phyloP scores from a whole-genome alignment of 2,329 filamentous ascomycete species.

The Fusarium ambrosium region DNA sequence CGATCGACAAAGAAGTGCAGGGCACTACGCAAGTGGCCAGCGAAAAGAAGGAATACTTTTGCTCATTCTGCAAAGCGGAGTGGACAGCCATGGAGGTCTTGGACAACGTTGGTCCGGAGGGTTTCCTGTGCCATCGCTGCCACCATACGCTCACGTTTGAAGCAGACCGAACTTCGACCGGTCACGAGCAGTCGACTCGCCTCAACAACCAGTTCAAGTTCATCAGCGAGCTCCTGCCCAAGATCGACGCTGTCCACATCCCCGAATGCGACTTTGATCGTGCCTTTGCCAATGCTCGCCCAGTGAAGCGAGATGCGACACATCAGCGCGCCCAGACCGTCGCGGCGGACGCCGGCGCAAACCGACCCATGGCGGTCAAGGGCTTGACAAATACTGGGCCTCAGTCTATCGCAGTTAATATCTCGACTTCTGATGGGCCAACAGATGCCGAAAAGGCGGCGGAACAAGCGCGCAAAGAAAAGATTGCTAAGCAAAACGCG shows the following conservation, averaged over 20 bases:
- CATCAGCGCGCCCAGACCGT: constrained; percentile 74
- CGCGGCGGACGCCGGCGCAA: constrained; percentile 66
- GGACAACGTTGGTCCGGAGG: constrained; percentile 76
- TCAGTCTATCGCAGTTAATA: constrained; percentile 77
- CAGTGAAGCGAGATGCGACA: constrained; percentile 75
- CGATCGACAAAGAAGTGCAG: constrained; percentile 90
- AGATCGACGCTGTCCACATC: constrained; percentile 81
- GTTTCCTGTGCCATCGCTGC: constrained; percentile 90
- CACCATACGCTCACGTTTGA: constrained; percentile 73
- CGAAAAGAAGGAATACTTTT: constrained; percentile 94
- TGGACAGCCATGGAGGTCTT: constrained; percentile 93
- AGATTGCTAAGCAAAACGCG: constrained; percentile 76
- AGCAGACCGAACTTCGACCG: constrained; percentile 76
- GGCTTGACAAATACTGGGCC: constrained; percentile 76
- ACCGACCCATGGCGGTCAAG: constrained; percentile 76
- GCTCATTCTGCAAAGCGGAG: constrained; percentile 83
- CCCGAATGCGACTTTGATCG: constrained; percentile 81
- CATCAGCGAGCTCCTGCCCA: constrained; percentile 80
- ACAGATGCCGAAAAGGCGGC: constrained; percentile 76
- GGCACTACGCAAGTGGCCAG: constrained; percentile 82
- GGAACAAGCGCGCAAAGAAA: constrained; percentile 74
- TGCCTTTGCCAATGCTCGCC: constrained; percentile 72
- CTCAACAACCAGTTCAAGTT: constrained; percentile 86
- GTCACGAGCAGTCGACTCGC: constrained; percentile 78
- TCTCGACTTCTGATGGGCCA: constrained; percentile 75